Percentiles rank a stretch among this genome's conserved stretches.
These are phyloP conservation scores for Melastoma candidum DNA, from an alignment of 441 rosid genomes.

Conservation along the genomic window DNA sequence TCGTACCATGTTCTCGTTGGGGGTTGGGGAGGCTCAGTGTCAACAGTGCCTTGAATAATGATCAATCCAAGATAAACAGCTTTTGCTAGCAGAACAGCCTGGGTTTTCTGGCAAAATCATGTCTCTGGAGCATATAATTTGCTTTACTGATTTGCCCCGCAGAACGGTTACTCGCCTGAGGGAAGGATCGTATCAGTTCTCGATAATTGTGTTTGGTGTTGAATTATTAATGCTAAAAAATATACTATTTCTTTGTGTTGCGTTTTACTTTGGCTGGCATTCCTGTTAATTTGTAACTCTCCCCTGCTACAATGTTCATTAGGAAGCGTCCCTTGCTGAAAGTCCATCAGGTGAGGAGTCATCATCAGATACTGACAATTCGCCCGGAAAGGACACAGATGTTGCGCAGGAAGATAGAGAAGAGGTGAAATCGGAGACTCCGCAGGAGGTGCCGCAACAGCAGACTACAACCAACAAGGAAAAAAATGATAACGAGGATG, in stretches of 20 bases:
- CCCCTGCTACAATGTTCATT: slow-evolving; percentile 4
- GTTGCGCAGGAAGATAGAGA: slow-evolving; percentile 42
- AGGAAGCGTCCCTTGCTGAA: slow-evolving; percentile 57
- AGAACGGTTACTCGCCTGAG: too few relatives aligned
- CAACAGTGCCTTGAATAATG: too few relatives aligned
- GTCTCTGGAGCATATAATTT: too few relatives aligned
- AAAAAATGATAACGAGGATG: slow-evolving; percentile 15
- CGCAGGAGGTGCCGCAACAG: slow-evolving; percentile 24
- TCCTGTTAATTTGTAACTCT: neutral
- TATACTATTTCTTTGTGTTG: too few relatives aligned
- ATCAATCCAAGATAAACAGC: neutral
- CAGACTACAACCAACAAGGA: slow-evolving; percentile 22
- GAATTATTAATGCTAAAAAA: too few relatives aligned
- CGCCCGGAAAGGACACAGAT: slow-evolving; percentile 54
- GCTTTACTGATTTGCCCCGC: too few relatives aligned
- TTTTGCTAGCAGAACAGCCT: neutral
- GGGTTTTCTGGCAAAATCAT: too few relatives aligned
- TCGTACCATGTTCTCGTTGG: too few relatives aligned
- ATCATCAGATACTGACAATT: slow-evolving; percentile 61
- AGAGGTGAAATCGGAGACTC: slow-evolving; percentile 28
- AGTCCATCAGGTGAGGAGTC: slow-evolving; percentile 65
- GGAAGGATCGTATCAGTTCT: too few relatives aligned
- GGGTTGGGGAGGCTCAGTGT: too few relatives aligned
- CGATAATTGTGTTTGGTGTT: too few relatives aligned
- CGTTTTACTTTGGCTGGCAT: neutral